Conservation (phyloP, 441 rosid genomes). For the Lepidium campestre region DNA sequence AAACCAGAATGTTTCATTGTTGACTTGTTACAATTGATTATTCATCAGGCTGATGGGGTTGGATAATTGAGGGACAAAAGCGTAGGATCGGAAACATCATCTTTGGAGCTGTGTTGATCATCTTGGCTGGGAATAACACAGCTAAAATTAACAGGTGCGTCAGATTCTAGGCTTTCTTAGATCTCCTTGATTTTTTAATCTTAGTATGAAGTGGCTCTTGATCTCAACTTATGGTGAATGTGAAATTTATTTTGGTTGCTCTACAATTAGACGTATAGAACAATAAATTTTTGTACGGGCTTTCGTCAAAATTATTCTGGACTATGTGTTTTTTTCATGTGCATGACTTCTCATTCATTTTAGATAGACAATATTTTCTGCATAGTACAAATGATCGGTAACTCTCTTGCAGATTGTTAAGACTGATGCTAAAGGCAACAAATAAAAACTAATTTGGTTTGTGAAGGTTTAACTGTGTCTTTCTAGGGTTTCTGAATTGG, state of each 20-base stretch:
- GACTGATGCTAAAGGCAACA: conserved; percentile 80
- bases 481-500: too few relatives aligned
- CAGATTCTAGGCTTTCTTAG: neutral
- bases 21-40: neutral
- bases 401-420: conserved; percentile 56
- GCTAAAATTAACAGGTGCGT: conserved; percentile 86
- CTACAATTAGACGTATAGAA: neutral
- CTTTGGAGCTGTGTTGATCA: conserved; percentile 77
- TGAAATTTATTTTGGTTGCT: neutral
- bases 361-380: neutral
- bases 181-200: conserved; percentile 1
- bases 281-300: neutral
- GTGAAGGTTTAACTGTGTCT: too few relatives aligned
- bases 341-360: neutral
- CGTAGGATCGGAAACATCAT: conserved; percentile 99
- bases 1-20: neutral
- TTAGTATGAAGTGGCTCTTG: conserved; percentile 13
- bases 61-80: conserved; percentile 87
- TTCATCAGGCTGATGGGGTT: conserved; percentile 79
- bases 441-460: too few relatives aligned
- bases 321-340: neutral
- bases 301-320: neutral
- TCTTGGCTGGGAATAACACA: conserved; percentile 74
- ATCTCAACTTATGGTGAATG: neutral
- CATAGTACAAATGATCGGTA: neutral